Base-by-base conservation (phyloP, 352 stramenopile genomes). In the Phytophthora fragariae region DNA sequence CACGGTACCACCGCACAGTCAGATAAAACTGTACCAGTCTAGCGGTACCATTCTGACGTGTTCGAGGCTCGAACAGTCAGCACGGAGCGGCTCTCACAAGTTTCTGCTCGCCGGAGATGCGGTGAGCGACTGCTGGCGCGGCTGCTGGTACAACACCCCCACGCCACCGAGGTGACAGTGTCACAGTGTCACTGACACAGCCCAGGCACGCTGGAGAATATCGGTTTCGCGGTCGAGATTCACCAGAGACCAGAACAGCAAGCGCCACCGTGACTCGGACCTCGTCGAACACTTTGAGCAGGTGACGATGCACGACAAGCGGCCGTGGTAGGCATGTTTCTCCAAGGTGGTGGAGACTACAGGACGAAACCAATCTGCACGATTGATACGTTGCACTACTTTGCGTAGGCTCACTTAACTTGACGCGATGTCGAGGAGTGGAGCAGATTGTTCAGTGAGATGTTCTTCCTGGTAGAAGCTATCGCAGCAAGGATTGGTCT, bases 41-140 rank as follows among this genome's bases (percentile, higher is more conserved):
- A 14, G 7, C 10, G 59, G 66, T 73, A 69, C 59, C 21, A 59
- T 63, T 73, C 60, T 68, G 52, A 49, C 41, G 39, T 47, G 33
- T 39, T 39, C 33, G 33, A 8, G 7, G 2, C 8, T 41, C 8
- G 8, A 41, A 12, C 35, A 41, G 24, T 27, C 24, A 44, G 41
- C 41, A 10, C 41, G 41, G 15, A 8, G 17, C 15, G 17, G 15
- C 17, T 2, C 14, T 11, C 0, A 21, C 15, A 17, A 50, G 15
- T 21, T 50, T 14, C 15, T 50, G n/a, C 41, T 19, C 5, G 15
- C 17, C 41, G 2, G 15, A 49, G 14, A 49, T 49, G 41, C 5
- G 41, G 15, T 14, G 12, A 50, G 41, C 41, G 6, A 41, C 35
- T 12, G 11, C 35, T 41, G 35, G 35, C 7, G 35, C 35, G 11